Base-by-base conservation (phyloP, 768 basidiomycete genomes). In the Cyclocybe cylindracea region DNA sequence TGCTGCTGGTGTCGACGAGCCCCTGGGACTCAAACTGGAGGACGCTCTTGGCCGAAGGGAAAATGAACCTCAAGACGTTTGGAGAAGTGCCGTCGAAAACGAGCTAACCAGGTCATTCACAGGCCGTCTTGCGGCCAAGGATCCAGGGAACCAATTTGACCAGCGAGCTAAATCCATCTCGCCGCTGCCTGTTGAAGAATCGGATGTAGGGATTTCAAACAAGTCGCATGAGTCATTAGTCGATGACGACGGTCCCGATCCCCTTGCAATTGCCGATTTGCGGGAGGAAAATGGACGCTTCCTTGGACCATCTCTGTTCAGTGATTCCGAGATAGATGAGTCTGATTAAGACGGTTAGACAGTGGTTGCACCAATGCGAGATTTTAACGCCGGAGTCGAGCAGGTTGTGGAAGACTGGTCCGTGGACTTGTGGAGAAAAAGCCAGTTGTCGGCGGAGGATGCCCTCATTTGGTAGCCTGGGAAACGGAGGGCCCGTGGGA, bases 271-370 rank as follows among this genome's bases (percentile, higher is more conserved):
- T 16, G 61, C 62, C 2, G 57, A 62, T 33, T 44, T 72, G 53
- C 39, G 59, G 40, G 69, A 67, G 47, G 59, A 66, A 1, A 54
- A 69, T 40, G 70, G 71, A 7, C 54, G 61, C 7, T 71, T 63
- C 52, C 44, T 66, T 24, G 75, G 73, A 3, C 73, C 72, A 3
- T 69, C 59, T 3, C 40, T 66, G 37, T 66, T 61, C 29, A 47
- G 55, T 16, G 51, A 57, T 9, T 61, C 56, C 46, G 60, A 57
- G 2, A 61, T 62, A 7, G 60, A 61, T 5, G 61, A 61, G 14
- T 52, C 35, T 44, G 16, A 45, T 37, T 0, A 16, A 14, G 18
- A 39, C 19, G 31, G 51, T 49, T 52, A 18, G 32, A 16, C 29
- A 33, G n/a, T 39, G 42, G 8, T 31, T 31, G 4, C 8, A 35